Percentiles rank a stretch among this genome's conserved stretches.
Conservation (phyloP, 202 grass and related monocot genomes). For the Schoenoplectus tabernaemontani region DNA sequence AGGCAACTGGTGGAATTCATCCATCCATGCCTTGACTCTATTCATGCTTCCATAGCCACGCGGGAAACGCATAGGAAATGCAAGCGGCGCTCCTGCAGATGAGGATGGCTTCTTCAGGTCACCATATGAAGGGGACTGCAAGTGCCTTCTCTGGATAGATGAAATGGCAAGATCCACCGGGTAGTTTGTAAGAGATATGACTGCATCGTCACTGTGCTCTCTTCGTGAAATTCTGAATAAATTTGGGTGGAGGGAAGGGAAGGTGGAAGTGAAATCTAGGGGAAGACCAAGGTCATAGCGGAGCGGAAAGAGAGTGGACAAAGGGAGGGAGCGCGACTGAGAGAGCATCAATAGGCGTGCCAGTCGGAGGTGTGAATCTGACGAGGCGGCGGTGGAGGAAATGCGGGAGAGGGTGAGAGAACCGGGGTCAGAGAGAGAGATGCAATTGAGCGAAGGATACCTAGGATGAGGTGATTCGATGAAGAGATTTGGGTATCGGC, state of each 20-base stretch:
- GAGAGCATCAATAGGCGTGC: constrained; percentile 74
- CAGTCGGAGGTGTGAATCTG: constrained; percentile 60
- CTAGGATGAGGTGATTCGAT: constrained; percentile 55
- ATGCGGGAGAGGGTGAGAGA: constrained; percentile 38
- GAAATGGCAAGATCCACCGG: constrained; percentile 46
- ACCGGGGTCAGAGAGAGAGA: constrained; percentile 57
- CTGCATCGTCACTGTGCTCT: not conserved
- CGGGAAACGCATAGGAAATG: constrained; percentile 88
- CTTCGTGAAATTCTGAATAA: constrained; percentile 55
- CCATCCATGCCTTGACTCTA: constrained; percentile 95
- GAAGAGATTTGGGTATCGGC: constrained; percentile 78
- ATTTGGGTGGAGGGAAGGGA: constrained; percentile 40
- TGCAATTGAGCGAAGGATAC: constrained; percentile 61
- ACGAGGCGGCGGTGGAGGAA: constrained; percentile 29
- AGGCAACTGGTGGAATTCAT: constrained; percentile 77
- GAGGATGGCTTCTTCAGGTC: constrained; percentile 55
- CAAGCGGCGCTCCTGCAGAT: constrained; percentile 53
- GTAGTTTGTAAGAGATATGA: constrained; percentile 34
- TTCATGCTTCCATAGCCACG: constrained; percentile 88
- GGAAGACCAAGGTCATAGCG: constrained; percentile 86
- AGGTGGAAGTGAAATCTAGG: constrained; percentile 46
- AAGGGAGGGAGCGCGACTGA: constrained; percentile 53
- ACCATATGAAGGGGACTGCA: constrained; percentile 47
- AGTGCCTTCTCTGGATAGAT: constrained; percentile 53
- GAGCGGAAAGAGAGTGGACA: constrained; percentile 53